Base-by-base conservation (phyloP, 169 alveolate genomes). In the Plasmodium ovale region DNA sequence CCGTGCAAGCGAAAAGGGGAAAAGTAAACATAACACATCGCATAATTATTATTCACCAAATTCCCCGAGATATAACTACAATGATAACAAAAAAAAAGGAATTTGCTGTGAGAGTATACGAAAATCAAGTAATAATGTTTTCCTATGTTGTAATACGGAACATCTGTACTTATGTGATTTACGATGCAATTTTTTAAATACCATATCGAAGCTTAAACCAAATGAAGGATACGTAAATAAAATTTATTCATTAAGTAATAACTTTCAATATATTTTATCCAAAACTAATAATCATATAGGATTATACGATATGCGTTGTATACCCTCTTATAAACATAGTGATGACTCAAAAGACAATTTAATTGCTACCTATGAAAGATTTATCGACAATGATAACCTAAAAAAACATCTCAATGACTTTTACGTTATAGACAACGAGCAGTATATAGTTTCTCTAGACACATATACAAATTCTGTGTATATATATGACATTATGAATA, bases 211-310 rank as follows among this genome's bases (percentile, higher is more conserved):
- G 25, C 72, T 74, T 27, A 87, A 69, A 58, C 79, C 59, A 25
- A 87, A 87, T 33, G 90, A 87, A 62, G 87, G 92, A 14, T 72
- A 59, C 51, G 88, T 73, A 64, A 87, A 67, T 87, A 87, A 87
- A 73, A 67, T 73, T 53, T 64, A 87, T 72, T 54, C 87, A 65
- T 62, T 73, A 73, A 87, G 29, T 59, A 92, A 69, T 56, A 92
- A 54, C 49, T 87, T 59, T 82, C 92, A 92, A 74, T 89, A 88
- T 65, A 67, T 44, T 37, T 82, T 87, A 87, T 77, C 91, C 59
- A 79, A 59, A 47, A 59, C 90, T 25, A 67, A 74, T 71, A 87
- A 87, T 53, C 90, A 92, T 70, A 92, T 89, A 68, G 87, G 88
- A 19, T 72, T 87, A 23, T 77, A 87, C 37, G 87, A 72, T 79